Base-by-base conservation (phyloP, 768 basidiomycete genomes). In the Agrocybe pediades region DNA sequence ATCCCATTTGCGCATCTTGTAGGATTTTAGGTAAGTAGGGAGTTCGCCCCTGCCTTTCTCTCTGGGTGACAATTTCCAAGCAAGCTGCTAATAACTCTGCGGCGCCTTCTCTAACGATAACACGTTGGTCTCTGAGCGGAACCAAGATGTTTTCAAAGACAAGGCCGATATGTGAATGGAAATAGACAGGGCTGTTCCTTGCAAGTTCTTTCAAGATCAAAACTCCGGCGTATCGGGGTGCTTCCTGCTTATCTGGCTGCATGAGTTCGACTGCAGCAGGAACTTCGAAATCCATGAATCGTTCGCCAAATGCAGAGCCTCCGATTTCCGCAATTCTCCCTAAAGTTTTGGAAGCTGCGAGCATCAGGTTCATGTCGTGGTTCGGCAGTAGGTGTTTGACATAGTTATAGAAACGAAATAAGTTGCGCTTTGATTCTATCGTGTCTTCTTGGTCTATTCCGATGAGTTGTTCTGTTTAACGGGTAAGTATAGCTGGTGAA, bases 181-280 rank as follows among this genome's bases (percentile, higher is more conserved):
- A 96, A 62, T 94, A 87, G 6, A 78, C 84, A 0, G 92, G 89
- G 57, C 90, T 95, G 69, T 94, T 90, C 24, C 85, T 81, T 2
- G 97, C 95, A 39, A 99, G 79, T 70, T 97, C 95, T 71, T 95
- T 95, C 33, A 98, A 71, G 45, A 98, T 91, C 49, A 98, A 82
- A 2, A 98, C 95, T 0, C 95, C 95, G 0, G 93, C 93, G 70
- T 97, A 96, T 51, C 96, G 82, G 2, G 89, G 87, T 23, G 88
- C 81, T 66, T 98, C 96, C 55, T 83, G 81, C 57, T 86, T 86
- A 69, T 90, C 90, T 47, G 85, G 82, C 54, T 89, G 87, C 53
- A 95, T 82, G 55, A 90, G 73, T 58, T 87, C 88, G 25, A 95
- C 87, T 5, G 92, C 90, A 13, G 84, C 85, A 41, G 87, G 90